Evolutionary conservation across 2,329 filamentous ascomycete genomes (phyloP).

Genomic region (Ophiostoma angusticollis): DNA sequence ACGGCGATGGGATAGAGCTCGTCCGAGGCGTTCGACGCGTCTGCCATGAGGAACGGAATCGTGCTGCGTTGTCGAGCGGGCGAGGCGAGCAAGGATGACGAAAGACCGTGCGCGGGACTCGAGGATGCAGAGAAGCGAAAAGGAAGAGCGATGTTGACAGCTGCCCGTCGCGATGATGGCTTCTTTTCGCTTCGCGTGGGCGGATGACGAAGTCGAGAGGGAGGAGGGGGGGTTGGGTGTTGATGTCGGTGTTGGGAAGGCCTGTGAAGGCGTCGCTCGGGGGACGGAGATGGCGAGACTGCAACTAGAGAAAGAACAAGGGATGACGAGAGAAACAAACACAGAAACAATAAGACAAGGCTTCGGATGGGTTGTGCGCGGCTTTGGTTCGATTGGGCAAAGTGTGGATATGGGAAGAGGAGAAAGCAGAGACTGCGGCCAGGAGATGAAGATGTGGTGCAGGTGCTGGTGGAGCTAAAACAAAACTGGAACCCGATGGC

Average conservation of each 20-base stretch:
- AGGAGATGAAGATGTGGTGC: not conserved
- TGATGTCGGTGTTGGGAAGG: too few relatives aligned
- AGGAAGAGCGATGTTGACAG: not conserved
- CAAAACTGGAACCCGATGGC: slow-evolving; percentile 10
- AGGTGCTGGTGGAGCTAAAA: slow-evolving; percentile 4
- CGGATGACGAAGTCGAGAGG: too few relatives aligned
- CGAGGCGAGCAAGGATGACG: not conserved
- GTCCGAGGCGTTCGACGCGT: slow-evolving; percentile 82
- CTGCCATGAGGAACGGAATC: slow-evolving; percentile 52
- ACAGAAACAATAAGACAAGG: not conserved
- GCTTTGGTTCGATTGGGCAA: slow-evolving; percentile 2
- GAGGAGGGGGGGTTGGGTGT: not conserved
- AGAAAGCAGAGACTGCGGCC: not conserved
- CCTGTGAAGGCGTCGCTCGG: too few relatives aligned
- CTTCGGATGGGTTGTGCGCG: slow-evolving; percentile 4
- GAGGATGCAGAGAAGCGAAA: not conserved
- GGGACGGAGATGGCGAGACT: too few relatives aligned
- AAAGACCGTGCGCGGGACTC: too few relatives aligned
- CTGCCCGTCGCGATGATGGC: not conserved
- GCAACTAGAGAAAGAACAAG: too few relatives aligned
- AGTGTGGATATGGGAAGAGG: slow-evolving; percentile 3
- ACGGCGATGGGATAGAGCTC: slow-evolving; percentile 99
- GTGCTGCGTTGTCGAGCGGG: too few relatives aligned
- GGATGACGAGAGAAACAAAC: not conserved
- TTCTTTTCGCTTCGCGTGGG: too few relatives aligned